phyloP scores from a whole-genome alignment of 805 yeast species.

The Vanderwaltozyma polyspora region DNA sequence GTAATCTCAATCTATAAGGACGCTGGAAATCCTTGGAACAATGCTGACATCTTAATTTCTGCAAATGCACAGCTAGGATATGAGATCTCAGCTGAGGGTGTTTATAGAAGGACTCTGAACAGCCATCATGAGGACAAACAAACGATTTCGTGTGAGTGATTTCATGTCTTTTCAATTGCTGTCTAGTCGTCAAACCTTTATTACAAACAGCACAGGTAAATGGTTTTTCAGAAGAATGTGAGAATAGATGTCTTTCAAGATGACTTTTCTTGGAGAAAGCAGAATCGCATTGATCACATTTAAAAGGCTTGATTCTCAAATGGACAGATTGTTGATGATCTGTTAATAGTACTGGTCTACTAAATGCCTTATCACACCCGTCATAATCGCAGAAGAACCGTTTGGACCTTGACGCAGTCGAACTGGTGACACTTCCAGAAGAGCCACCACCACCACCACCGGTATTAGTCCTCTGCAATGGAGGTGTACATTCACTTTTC shows the following conservation, averaged over 20 bases:
- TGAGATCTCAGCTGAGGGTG: slow-evolving; percentile 72
- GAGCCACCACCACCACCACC: neutral
- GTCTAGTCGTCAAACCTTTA: slow-evolving; percentile 70
- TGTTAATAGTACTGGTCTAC: slow-evolving; percentile 69
- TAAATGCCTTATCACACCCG: slow-evolving; percentile 65
- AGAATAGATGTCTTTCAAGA: slow-evolving; percentile 56
- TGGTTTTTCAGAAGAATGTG: slow-evolving; percentile 60
- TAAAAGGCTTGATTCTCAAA: slow-evolving; percentile 65
- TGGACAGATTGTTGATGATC: slow-evolving; percentile 70
- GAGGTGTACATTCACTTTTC: slow-evolving; percentile 2
- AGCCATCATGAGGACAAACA: slow-evolving; percentile 47
- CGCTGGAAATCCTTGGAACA: slow-evolving; percentile 59
- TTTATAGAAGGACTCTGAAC: slow-evolving; percentile 58
- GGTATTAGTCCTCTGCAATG: neutral
- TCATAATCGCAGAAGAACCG: slow-evolving; percentile 49
- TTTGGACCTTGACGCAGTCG: slow-evolving; percentile 32
- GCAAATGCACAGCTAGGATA: slow-evolving; percentile 47
- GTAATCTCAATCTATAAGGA: slow-evolving; percentile 56
- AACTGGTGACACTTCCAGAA: no score
- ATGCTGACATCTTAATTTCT: slow-evolving; percentile 40
- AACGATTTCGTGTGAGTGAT: slow-evolving; percentile 65
- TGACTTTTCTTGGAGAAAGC: slow-evolving; percentile 72
- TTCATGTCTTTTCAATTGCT: slow-evolving; percentile 77
- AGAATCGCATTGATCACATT: slow-evolving; percentile 53
- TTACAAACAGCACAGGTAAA: slow-evolving; percentile 63